Conservation (phyloP, 768 basidiomycete species). For the Phanerochaete sordida region DNA sequence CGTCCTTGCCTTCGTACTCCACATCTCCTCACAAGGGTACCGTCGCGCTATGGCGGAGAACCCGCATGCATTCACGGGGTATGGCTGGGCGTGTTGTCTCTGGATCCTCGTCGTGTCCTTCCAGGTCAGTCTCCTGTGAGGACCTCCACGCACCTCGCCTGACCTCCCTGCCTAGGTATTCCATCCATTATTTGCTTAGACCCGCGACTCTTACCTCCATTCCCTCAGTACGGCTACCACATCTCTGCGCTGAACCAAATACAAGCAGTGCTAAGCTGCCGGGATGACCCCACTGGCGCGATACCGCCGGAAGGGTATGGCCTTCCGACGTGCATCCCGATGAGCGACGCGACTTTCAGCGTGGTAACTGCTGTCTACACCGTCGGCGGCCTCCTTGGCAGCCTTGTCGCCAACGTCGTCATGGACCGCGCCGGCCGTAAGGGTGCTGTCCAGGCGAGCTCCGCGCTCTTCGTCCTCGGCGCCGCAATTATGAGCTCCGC, state of each 20-base stretch:
- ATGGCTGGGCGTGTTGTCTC: slow-evolving; percentile 62
- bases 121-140: slow-evolving; percentile 28
- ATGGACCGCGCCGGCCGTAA: slow-evolving; percentile 74
- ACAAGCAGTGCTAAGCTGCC: slow-evolving; percentile 74
- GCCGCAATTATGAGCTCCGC: slow-evolving; percentile 65
- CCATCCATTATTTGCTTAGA: background rate
- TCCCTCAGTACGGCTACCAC: slow-evolving; percentile 85
- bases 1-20: background rate
- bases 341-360: slow-evolving; percentile 77
- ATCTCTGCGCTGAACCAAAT: slow-evolving; percentile 91
- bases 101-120: slow-evolving; percentile 69
- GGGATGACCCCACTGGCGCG: slow-evolving; percentile 17
- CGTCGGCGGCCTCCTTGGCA: slow-evolving; percentile 81
- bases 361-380: slow-evolving; percentile 85
- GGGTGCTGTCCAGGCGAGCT: slow-evolving; percentile 58
- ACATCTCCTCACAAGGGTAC: background rate
- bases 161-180: slow-evolving; percentile 6
- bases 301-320: slow-evolving; percentile 23
- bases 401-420: slow-evolving; percentile 58
- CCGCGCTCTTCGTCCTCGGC: slow-evolving; percentile 54
- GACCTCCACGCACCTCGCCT: background rate
- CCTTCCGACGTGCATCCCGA: slow-evolving; percentile 73
- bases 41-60: slow-evolving; percentile 6
- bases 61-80: slow-evolving; percentile 44
- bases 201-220: background rate